Evolutionary conservation across 2,329 filamentous ascomycete species (phyloP), one percentile per base, ranked within the genome.

Genomic region (Hymenoscyphus salicellus): DNA sequence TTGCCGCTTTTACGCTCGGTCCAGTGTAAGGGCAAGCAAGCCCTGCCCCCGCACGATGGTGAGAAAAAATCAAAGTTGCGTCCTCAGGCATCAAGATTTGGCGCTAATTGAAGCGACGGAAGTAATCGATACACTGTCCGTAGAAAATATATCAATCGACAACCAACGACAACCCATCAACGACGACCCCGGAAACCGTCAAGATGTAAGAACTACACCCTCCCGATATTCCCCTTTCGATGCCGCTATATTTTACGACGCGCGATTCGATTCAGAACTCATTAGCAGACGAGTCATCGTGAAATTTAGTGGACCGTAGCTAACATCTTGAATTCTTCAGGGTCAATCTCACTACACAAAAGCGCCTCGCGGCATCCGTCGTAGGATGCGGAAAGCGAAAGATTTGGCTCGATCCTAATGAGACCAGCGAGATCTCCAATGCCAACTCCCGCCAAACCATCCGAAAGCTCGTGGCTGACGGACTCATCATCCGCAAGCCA

Each of bases 401-500:
- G 92, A 96, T 99, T 86, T 99, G 95, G 95, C 93, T 99, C 81
- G 95, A 99, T 85, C 95, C 95, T 83, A 98, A 96, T 83, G 95
- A 99, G 87, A 89, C 93, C 85, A 95, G 84, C 87, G 95, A 99
- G 86, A 99, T 99, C 86, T 93, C 91, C 86, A 98, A 97, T 84
- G 95, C 95, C 90, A 99, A 99, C 91, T 98, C 94, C 78, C 94
- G 95, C 79, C 94, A 98, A 87, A 97, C 94, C 77, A 90, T 99
- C 89, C 94, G 96, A 87, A 99, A 99, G 88, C 92, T 99, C 83
- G 89, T 98, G 81, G 86, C 91, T 84, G 96, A 99, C 96, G 96
- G 95, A 85, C 92, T 99, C 82, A 99, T 99, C 86, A 99, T 99
- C 89, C 92, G 91, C 87, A 99, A 99, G 90, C 96, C 96, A 79